Evolutionary conservation across 495 filamentous ascomycete genomes (phyloP), one percentile per base, ranked within the genome.

Genomic region (Poronia punctata): DNA sequence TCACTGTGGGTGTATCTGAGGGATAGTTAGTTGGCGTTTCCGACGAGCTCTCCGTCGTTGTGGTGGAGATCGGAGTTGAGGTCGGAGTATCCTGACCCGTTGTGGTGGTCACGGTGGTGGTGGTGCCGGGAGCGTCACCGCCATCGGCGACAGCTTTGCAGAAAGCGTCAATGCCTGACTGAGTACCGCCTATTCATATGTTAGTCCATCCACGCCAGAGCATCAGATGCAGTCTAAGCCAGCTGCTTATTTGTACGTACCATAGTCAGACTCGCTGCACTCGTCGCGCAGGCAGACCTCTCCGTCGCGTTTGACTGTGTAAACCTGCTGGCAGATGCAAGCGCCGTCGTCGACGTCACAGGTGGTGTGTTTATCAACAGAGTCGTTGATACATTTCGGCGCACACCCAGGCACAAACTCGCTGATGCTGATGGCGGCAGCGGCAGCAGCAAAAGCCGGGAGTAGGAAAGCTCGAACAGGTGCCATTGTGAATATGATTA

Each of bases 291-390:
- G 49, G 34, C 55, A 59, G 18, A 46, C 46, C 45, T 59, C 55
- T 25, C 55, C 55, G 28, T 59, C 52, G 3, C 55, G 55, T 48
- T 54, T 54, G 35, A 59, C 33, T 14, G 55, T 53, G 42, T 59
- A 59, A 19, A 53, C 47, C 16, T 53, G 23, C 33, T 35, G 36
- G 57, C 71, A 74, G 46, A 66, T 59, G 56, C 71, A 73, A 27
- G 48, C 29, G 48, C 58, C 61, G 57, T 73, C 68, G 38, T 43
- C 48, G 19, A 25, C 19, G 15, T 23, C 43, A 54, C 68, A 72
- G 25, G 44, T 54, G 21, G 64, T 65, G 37, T 56, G 41, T 27
- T 48, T 26, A 23, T 27, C 40, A 35, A 67, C 53, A 29, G 60
- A 52, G 4, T 43, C 21, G 33, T 26, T 38, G 48, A 74, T 67